Percentiles rank a stretch among this genome's conserved stretches.
Conservation (phyloP, 2,329 filamentous ascomycete genomes). For the Clonostachys rhizophaga region DNA sequence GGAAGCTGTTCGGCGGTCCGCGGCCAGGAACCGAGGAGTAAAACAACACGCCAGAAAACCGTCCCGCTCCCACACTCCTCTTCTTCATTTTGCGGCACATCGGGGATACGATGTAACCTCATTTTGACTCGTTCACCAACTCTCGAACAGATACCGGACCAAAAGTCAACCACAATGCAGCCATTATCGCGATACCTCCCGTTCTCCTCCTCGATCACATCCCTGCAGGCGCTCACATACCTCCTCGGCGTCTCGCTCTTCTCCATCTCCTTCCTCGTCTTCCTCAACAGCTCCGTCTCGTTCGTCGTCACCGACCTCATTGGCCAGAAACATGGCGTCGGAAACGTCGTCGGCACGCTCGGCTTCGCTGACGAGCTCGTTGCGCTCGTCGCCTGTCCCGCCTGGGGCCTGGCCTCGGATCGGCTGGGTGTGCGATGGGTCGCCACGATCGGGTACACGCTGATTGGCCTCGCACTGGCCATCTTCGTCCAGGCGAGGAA, state of each 20-base stretch:
- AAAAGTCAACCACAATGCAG: constrained; percentile 16
- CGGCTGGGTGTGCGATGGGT: constrained; percentile 70
- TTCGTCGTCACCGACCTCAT: constrained; percentile 84
- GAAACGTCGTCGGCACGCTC: constrained; percentile 77
- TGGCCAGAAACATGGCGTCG: constrained; percentile 67
- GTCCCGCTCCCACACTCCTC: too few species aligned
- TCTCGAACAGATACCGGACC: not conserved
- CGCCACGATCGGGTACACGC: constrained; percentile 71
- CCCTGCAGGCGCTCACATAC: constrained; percentile 65
- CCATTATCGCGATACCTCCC: constrained; percentile 43
- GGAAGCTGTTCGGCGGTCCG: too few species aligned
- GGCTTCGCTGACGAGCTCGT: constrained; percentile 83
- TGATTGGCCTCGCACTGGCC: constrained; percentile 74
- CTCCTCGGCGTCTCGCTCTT: constrained; percentile 79
- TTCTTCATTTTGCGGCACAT: too few species aligned
- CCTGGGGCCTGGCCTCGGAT: constrained; percentile 76
- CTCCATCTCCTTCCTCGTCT: constrained; percentile 85
- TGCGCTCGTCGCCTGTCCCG: constrained; percentile 73
- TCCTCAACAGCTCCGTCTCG: constrained; percentile 78
- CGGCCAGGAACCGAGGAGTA: too few species aligned
- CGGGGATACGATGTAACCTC: too few species aligned
- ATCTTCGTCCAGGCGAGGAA: constrained; percentile 81
- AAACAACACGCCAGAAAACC: too few species aligned
- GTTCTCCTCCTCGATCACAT: constrained; percentile 55
- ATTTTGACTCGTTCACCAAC: too few species aligned